Base-by-base conservation (phyloP, 2,329 filamentous ascomycete genomes). In the Ploettnerulaceae sp. region DNA sequence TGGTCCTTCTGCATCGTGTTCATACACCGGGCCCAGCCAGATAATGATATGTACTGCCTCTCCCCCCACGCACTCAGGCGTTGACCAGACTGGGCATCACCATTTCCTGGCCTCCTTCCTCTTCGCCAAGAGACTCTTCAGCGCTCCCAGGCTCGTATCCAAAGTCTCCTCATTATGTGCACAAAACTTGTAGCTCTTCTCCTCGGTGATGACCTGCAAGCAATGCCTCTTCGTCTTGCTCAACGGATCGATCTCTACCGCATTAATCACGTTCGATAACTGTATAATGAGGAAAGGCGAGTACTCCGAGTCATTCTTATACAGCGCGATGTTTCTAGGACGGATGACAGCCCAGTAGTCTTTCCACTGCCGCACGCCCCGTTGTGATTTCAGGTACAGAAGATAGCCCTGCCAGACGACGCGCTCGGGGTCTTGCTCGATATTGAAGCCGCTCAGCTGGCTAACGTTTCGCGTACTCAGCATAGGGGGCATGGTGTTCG, bases 371-470 rank as follows among this genome's bases (percentile, higher is more conserved):
- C 86, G 82, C 15, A 98, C 79, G 7, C 89, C 89, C 17, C 84
- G 76, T 60, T 89, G 90, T 52, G 83, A 86, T 59, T 87, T 89
- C 47, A 96, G 77, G 52, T 89, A 81, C 66, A 87, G 86, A 24
- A 97, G 78, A 75, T 89, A 90, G 41, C 91, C 90, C 63, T 97
- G 89, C 77, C 87, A 95, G 34, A 97, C 78, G n/a, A 97, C 84
- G 20, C 90, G 84, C 64, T 95, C 90, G 1, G 84, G 82, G 53
- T 93, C 88, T 45, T 75, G 71, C 45, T 84, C 75, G 7, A 46
- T 29, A 49, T 70, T 69, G 55, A 71, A 65, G 42, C 73, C 79
- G 57, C 82, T 84, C 41, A 76, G 66, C 59, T 87, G 83, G 63
- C 79, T 85, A 7, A 71, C 62, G 43, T 83, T 86, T 35, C 77